Percentiles rank a stretch among this genome's conserved stretches.
These are phyloP conservation scores for Coccomyxa sp. DNA, from an alignment of 139 green algal genomes.

Conservation along the genomic window DNA sequence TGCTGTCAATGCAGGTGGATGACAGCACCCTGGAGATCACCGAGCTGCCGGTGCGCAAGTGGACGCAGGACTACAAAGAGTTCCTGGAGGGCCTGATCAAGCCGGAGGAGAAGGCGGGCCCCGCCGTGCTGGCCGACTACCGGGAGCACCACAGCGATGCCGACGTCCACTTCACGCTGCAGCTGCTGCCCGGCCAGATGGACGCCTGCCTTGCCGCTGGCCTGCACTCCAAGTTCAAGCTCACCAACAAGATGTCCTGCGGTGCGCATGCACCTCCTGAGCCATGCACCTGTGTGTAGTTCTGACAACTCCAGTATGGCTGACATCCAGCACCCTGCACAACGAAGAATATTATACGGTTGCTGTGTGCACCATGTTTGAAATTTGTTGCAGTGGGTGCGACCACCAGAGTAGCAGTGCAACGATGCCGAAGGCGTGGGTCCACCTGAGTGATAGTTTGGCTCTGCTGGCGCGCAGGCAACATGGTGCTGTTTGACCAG, in stretches of 20 bases:
- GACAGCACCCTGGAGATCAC: constrained; percentile 83
- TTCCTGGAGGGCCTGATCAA: constrained; percentile 91
- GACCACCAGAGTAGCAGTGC: no score
- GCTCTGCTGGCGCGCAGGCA: constrained; percentile 49
- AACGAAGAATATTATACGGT: no score
- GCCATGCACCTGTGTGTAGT: no score
- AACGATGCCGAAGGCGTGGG: no score
- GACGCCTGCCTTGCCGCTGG: constrained; percentile 45
- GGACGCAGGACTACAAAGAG: constrained; percentile 99
- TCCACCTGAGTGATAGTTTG: background rate
- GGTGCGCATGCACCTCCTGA: constrained; percentile 24
- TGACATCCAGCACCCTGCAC: no score
- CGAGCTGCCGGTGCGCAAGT: constrained; percentile 94
- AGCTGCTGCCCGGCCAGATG: constrained; percentile 67
- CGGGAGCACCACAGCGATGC: constrained; percentile 89
- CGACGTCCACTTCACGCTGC: constrained; percentile 85
- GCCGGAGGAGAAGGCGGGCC: constrained; percentile 61
- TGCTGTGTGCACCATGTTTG: no score
- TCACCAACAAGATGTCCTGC: constrained; percentile 75
- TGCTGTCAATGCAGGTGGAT: constrained; percentile 25
- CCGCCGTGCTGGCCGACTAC: constrained; percentile 73
- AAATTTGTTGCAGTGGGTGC: no score
- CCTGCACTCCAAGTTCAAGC: constrained; percentile 89
- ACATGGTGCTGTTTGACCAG: constrained; percentile 97
- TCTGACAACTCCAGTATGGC: no score